Evolutionary conservation across 1,284 basidiomycete species (phyloP), one percentile per base, ranked within the genome.

Genomic region (Austroboletus olivaceoglutinosus): DNA sequence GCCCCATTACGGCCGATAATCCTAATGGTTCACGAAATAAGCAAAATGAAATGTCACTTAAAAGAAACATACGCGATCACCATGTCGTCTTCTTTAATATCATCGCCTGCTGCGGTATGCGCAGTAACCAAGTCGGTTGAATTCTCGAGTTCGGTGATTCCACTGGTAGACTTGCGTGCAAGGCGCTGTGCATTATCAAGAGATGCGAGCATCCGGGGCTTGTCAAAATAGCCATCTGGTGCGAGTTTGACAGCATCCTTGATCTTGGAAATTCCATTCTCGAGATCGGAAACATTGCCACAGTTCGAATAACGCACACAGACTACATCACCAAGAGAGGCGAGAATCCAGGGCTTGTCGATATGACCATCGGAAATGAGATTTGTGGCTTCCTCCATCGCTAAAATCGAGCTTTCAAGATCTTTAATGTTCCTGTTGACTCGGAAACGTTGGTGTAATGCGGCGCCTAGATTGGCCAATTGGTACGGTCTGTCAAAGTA

Each of bases 1-100:
- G 60, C 66, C 21, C 73, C 73, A 6, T 72, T 72, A 16, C 61
- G 56, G 0, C 73, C 74, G 73, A 75, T 74, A 18, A 74, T 60
- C 13, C 72, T 74, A 22, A 37, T 15, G 6, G 16, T 18, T 46
- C 10, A 7, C 0, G 1, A 25, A 5, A 22, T 37, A 10, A 48
- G 36, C 6, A 13, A 39, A 45, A 38, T 18, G 19, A 37, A 38
- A 10, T 9, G 12, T 11, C 29, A 33, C 4, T n/a, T 2, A 15
- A 4, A 10, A 12, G 18, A 27, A 25, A 61, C 58, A 10, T 55
- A 59, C 60, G 55, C 58, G 2, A 59, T 55, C 3, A 59, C 38
- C 42, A 51, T 48, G 11, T 63, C 51, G 34, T 45, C 6, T 29
- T 50, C 34, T 18, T 25, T 3, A 21, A 56, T 21, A n/a, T n/a